Evolutionary conservation across 768 basidiomycete genomes (phyloP).

Genomic region (Hygrophoropsis aurantiaca): DNA sequence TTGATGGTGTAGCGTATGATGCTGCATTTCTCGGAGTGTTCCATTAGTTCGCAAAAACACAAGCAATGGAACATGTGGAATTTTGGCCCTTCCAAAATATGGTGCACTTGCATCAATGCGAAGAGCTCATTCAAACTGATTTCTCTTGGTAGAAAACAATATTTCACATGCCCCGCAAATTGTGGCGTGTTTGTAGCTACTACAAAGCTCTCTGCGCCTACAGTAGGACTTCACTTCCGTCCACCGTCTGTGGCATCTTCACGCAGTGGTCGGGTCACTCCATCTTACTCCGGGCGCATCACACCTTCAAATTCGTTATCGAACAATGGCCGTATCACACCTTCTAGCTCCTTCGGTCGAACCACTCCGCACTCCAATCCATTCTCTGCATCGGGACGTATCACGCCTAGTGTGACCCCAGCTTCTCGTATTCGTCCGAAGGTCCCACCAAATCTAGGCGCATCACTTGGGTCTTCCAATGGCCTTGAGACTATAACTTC

Average conservation of each 20-base stretch:
- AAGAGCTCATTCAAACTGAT: not conserved
- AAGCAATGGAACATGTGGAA: too few relatives aligned
- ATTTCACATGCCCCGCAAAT: conserved; percentile 81
- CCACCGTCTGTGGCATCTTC: conserved; percentile 83
- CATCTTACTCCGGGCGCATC: conserved; percentile 43
- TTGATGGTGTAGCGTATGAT: too few relatives aligned
- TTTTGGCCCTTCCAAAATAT: too few relatives aligned
- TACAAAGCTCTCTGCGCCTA: conserved; percentile 77
- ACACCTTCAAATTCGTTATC: conserved; percentile 44
- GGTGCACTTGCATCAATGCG: too few relatives aligned
- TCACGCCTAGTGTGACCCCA: conserved; percentile 43
- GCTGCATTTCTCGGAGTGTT: too few relatives aligned
- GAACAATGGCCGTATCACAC: conserved; percentile 53
- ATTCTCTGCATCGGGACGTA: conserved; percentile 39
- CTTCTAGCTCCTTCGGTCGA: conserved; percentile 50
- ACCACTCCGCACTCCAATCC: conserved; percentile 36
- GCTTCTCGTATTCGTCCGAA: conserved; percentile 29
- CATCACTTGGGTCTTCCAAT: conserved; percentile 35
- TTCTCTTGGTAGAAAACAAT: conserved; percentile 50
- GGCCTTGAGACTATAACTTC: conserved; percentile 56
- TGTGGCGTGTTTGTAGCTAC: conserved; percentile 92
- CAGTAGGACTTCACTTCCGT: conserved; percentile 57
- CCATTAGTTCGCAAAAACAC: too few relatives aligned
- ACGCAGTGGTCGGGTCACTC: conserved; percentile 45
- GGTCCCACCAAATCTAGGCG: conserved; percentile 29